Base-by-base conservation (phyloP, 192 early-diverging fungal species). In the Coemansia sp. region DNA sequence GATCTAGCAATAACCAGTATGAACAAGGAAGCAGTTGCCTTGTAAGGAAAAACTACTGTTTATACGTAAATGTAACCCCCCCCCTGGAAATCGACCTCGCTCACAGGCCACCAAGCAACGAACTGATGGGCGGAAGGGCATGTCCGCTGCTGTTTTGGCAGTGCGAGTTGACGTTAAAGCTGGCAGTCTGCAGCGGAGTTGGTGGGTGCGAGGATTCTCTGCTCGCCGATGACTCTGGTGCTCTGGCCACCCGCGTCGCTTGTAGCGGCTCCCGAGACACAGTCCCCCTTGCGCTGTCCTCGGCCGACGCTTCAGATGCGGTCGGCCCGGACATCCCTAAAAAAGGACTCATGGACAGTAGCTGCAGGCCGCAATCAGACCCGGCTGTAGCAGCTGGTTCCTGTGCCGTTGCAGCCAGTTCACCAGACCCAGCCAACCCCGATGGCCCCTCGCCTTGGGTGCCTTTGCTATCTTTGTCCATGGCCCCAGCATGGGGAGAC, bases 91-190 rank as follows among this genome's bases (percentile, higher is more conserved):
- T 43, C 18, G 10, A 21, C 5, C 4, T 18, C 37, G n/a, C n/a
- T n/a, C 38, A 70, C n/a, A 52, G 23, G 7, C 52, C 49, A 7
- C 52, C 56, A 8, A 72, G 23, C 12, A 72, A 19, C 26, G 61
- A 16, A 11, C 61, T 72, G 22, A 72, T 72, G 0, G 68, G 68
- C 32, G 68, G 68, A 38, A 72, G 42, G 6, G 41, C 25, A 10
- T 70, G 58, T 5, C 33, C 28, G 6, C 36, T 45, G 2, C 18
- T 28, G n/a, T 17, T 51, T 34, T 59, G 60, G 38, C 52, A 50
- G 22, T 30, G 44, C 28, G 23, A 45, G 30, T 39, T 33, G 29
- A 20, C 22, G n/a, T 42, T 38, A 5, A 39, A 31, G 23, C 26
- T 25, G 32, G 16, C 31, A 26, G 51, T 36, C 20, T 48, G 42